Conservation (phyloP, 306 rosid genomes). For the Quercus dentata region DNA sequence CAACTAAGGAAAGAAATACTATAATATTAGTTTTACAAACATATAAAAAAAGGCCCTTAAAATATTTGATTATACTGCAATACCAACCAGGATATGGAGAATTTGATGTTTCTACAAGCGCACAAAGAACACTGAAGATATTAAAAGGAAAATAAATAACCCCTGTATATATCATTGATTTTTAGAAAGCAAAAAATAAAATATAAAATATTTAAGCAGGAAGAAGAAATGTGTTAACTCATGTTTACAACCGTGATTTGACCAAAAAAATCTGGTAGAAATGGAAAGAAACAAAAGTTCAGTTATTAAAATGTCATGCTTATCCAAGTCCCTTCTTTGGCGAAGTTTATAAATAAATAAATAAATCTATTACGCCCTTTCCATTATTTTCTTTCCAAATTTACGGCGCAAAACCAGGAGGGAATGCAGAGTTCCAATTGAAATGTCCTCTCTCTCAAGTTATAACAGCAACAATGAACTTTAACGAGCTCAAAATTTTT, state of each 20-base stretch:
- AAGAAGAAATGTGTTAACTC: neutral
- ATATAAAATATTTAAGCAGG: neutral
- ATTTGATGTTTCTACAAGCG: neutral
- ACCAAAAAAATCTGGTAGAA: neutral
- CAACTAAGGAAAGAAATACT: neutral
- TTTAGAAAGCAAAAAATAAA: neutral
- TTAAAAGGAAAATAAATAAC: neutral
- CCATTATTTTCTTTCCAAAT: neutral
- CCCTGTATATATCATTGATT: neutral
- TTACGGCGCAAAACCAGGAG: neutral
- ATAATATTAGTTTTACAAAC: neutral
- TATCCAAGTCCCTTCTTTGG: neutral
- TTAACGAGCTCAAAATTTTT: slow-evolving; percentile 4
- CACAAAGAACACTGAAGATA: neutral
- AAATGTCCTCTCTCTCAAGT: neutral
- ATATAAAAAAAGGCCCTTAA: neutral
- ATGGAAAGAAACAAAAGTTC: neutral
- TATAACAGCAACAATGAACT: neutral
- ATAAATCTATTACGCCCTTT: neutral
- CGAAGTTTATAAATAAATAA: neutral
- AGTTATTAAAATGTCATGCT: neutral
- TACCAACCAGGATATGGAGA: too few species aligned
- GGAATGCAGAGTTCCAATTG: neutral
- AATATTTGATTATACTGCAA: too few species aligned
- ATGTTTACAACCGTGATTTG: neutral